Evolutionary conservation across 169 alveolate genomes (phyloP).

Genomic region (Plasmodium chabaudi): DNA sequence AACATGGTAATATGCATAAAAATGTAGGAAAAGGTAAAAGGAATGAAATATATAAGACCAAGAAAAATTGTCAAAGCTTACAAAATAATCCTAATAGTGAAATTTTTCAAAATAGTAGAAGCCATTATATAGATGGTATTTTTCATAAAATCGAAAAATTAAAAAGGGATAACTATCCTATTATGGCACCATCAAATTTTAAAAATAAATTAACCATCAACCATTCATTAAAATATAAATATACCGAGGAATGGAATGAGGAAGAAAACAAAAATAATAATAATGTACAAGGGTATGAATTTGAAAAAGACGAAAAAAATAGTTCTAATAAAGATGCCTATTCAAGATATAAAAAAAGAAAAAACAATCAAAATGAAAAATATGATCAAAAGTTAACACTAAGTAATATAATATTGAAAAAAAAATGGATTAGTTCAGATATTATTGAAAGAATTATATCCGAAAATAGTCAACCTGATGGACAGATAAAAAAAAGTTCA

Average conservation of each 20-base stretch:
- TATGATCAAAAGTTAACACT: background rate
- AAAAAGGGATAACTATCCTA: background rate
- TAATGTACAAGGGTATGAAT: background rate
- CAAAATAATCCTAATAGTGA: too few species aligned
- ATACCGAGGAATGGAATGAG: background rate
- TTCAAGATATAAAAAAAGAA: background rate
- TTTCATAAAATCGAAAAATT: background rate
- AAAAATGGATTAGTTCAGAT: background rate
- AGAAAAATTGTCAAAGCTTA: too few species aligned
- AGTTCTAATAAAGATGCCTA: background rate
- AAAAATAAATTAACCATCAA: background rate
- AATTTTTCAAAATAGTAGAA: background rate
- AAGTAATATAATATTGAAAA: slow-evolving; percentile 1
- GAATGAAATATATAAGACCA: background rate
- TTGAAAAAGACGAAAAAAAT: background rate
- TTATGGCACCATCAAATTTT: background rate
- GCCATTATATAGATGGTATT: background rate
- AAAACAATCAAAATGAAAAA: background rate
- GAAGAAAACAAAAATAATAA: too few species aligned
- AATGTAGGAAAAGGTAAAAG: background rate
- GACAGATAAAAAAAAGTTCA: background rate
- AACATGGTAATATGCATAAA: background rate
- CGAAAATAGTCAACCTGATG: background rate
- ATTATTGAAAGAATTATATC: slow-evolving; percentile 17
- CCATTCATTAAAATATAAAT: background rate